Percentiles rank a stretch among this genome's conserved stretches.
Conservation (phyloP, 169 alveolate species). For the Cyclospora cayetanensis region DNA sequence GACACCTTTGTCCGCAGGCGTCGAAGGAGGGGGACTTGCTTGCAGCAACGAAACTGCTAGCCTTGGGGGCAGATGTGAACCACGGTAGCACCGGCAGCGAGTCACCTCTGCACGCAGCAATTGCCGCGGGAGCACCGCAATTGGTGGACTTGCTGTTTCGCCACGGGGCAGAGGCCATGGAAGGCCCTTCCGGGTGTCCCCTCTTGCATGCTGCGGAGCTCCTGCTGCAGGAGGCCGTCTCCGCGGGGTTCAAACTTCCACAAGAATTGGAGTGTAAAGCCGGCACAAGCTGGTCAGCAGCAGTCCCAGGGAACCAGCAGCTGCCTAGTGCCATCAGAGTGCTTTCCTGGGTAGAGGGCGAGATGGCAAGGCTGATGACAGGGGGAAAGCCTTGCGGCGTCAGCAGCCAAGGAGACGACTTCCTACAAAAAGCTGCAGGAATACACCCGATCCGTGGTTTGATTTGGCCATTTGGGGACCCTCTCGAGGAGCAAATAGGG, state of each 20-base stretch:
- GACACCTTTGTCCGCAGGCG: not conserved
- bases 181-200: not conserved
- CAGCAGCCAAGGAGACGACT: conserved; percentile 32
- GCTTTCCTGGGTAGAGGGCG: conserved; percentile 57
- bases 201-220: conserved; percentile 2
- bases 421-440: conserved; percentile 41
- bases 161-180: conserved; percentile 39
- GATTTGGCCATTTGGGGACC: conserved; percentile 45
- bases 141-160: conserved; percentile 40
- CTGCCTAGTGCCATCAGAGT: not conserved
- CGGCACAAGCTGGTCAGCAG: not conserved
- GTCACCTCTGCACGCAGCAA: conserved; percentile 36
- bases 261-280: not conserved
- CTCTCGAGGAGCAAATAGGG: not conserved
- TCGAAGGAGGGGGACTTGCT: not conserved
- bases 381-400: conserved; percentile 2
- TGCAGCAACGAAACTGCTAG: conserved; percentile 34
- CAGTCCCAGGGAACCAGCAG: not conserved
- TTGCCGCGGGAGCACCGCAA: conserved; percentile 11
- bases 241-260: conserved; percentile 10
- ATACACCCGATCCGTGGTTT: not conserved
- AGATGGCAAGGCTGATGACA: not conserved
- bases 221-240: conserved; percentile 46
- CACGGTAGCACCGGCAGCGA: not conserved
- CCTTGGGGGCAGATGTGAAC: conserved; percentile 31